Evolutionary conservation across 2,329 filamentous ascomycete species (phyloP).

Genomic region (Aspergillus oerlinghausenensis): DNA sequence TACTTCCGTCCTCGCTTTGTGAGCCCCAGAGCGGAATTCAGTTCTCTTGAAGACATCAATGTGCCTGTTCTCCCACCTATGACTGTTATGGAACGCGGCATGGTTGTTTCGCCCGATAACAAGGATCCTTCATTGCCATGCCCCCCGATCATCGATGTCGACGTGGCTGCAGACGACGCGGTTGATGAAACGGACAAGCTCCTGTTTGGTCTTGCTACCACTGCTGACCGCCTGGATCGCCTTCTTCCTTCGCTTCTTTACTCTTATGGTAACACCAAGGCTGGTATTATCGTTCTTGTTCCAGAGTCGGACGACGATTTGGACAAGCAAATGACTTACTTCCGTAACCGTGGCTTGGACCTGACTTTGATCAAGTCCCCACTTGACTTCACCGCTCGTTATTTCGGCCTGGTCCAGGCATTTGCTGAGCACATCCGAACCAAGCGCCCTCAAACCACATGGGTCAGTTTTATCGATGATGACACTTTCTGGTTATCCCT

Average conservation of each 20-base stretch:
- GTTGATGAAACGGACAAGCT: conserved; percentile 39
- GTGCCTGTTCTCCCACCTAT: conserved; percentile 36
- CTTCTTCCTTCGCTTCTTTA: conserved; percentile 39
- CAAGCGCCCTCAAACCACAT: conserved; percentile 37
- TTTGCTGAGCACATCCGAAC: conserved; percentile 36
- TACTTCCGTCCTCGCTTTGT: conserved; percentile 39
- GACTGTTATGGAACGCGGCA: conserved; percentile 36
- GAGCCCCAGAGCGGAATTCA: conserved; percentile 34
- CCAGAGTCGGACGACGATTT: conserved; percentile 39
- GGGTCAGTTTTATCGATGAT: conserved; percentile 42
- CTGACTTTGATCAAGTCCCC: conserved; percentile 37
- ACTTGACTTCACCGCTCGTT: conserved; percentile 40
- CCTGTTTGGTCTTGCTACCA: conserved; percentile 40
- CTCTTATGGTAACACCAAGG: conserved; percentile 40
- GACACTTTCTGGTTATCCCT: conserved; percentile 43
- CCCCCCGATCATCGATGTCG: conserved; percentile 37
- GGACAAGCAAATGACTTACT: conserved; percentile 36
- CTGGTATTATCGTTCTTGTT: conserved; percentile 37
- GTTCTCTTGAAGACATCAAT: conserved; percentile 35
- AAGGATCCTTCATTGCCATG: conserved; percentile 30
- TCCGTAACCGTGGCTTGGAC: conserved; percentile 40
- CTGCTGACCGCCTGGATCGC: conserved; percentile 39
- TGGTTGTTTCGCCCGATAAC: conserved; percentile 33
- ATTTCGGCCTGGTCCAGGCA: conserved; percentile 40
- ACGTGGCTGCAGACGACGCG: conserved; percentile 36